Evolutionary conservation across 192 early-diverging fungal species (phyloP).

Genomic region (Backusella psychrophila): DNA sequence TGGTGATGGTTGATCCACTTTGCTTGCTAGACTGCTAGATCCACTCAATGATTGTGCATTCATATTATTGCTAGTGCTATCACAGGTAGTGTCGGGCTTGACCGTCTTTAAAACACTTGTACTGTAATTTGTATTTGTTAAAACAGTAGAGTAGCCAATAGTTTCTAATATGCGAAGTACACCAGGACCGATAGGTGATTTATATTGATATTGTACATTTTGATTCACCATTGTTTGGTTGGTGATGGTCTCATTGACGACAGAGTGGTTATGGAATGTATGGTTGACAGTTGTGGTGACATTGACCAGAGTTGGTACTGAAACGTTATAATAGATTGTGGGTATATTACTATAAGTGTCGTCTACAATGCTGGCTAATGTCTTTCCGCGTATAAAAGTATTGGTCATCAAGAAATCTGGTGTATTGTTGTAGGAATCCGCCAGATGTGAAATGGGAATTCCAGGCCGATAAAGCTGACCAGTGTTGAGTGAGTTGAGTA

Average conservation of each 20-base stretch:
- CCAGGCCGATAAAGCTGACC: conserved; percentile 21
- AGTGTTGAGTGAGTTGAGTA: neutral
- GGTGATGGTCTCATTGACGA: conserved; percentile 18
- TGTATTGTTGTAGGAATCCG: conserved; percentile 24
- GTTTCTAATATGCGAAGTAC: conserved; percentile 28
- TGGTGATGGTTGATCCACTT: neutral
- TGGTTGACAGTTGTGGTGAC: neutral
- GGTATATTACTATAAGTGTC: conserved; percentile 14
- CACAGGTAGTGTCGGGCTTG: conserved; percentile 2
- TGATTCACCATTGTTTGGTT: neutral
- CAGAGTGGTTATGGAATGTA: neutral
- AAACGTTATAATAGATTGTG: conserved; percentile 10
- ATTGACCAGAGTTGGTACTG: neutral
- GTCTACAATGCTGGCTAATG: conserved; percentile 12
- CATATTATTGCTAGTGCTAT: neutral
- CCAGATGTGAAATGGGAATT: conserved; percentile 31
- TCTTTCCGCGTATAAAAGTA: conserved; percentile 12
- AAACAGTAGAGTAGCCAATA: conserved; percentile 35
- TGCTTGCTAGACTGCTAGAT: neutral
- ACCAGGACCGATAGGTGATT: conserved; percentile 30
- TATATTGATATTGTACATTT: neutral
- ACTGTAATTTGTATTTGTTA: conserved; percentile 21
- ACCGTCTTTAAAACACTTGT: neutral
- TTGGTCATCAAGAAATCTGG: conserved; percentile 31
- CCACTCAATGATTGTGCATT: neutral